Base-by-base conservation (phyloP, 106 monocot species). In the Narthecium ossifragum region DNA sequence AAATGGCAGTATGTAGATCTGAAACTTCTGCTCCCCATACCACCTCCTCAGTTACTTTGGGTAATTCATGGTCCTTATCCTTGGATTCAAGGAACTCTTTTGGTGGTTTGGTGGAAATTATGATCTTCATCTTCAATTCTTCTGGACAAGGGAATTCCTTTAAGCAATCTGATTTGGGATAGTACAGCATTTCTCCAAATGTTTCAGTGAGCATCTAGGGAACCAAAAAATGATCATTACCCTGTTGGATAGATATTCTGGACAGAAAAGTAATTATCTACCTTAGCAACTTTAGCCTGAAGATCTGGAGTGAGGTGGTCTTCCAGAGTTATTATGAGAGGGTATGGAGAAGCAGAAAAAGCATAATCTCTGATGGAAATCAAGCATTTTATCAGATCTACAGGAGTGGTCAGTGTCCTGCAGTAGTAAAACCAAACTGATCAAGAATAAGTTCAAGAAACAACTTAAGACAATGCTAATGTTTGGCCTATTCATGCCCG, bases 241-340 rank as follows among this genome's bases (percentile, higher is more conserved):
- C 31, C n/a, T n/a, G n/a, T n/a, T n/a, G n/a, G n/a, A n/a, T n/a
- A n/a, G n/a, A n/a, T n/a, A n/a, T n/a, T n/a, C n/a, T n/a, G n/a
- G n/a, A n/a, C n/a, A n/a, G n/a, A 12, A 2, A 31, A 31, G 47
- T 28, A 26, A 26, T 28, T 2, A 18, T 34, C 29, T 36, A 88
- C 93, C 82, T 63, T 38, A 58, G 93, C 88, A 14, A 68, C 82
- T 80, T 82, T 80, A 62, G 85, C 85, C 37, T 88, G 93, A 68
- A 93, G 93, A 62, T 78, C 66, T 14, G 88, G 65, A 46, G 76
- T 75, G 12, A 93, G 74, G 46, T 93, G 93, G 53, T 93, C 93
- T 62, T 93, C 93, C 21, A 93, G 63, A 33, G 93, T 93, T 20
- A 93, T 77, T 43, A 93, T 71, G 27, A 88, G 72, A 10, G 93